Evolutionary conservation across 2,329 filamentous ascomycete species (phyloP).

Genomic region (Fusarium citri): DNA sequence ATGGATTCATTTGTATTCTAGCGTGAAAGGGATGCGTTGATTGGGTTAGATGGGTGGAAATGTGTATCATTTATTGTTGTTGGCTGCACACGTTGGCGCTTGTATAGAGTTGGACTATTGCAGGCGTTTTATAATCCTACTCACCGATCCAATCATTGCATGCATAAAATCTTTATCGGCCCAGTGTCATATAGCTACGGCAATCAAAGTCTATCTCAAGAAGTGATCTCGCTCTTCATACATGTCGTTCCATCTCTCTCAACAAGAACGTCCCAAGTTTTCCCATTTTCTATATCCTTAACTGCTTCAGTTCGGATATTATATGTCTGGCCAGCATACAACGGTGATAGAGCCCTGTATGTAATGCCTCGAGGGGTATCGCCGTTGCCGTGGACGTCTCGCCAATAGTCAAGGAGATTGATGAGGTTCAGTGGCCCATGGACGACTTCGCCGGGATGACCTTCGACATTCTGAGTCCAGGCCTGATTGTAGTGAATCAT

Average conservation of each 20-base stretch:
- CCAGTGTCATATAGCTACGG: not conserved
- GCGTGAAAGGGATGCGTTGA: constrained; percentile 3
- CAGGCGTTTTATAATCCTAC: constrained; percentile 12
- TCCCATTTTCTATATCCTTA: constrained; percentile 49
- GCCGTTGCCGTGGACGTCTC: constrained; percentile 59
- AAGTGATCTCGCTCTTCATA: constrained; percentile 52
- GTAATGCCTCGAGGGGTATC: constrained; percentile 57
- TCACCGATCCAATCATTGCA: not conserved
- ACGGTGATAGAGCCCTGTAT: constrained; percentile 76
- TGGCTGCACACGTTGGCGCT: constrained; percentile 29
- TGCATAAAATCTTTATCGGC: not conserved
- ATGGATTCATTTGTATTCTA: constrained; percentile 31
- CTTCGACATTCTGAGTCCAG: constrained; percentile 74
- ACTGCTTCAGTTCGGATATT: constrained; percentile 66
- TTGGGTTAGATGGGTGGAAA: constrained; percentile 11
- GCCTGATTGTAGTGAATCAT: constrained; percentile 82
- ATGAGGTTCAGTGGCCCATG: constrained; percentile 84
- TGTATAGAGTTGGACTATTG: constrained; percentile 22
- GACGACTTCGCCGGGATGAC: constrained; percentile 77
- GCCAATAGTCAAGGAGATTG: constrained; percentile 75
- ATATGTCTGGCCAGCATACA: constrained; percentile 76
- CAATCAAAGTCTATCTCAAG: not conserved
- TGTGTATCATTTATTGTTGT: not conserved
- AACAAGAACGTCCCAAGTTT: constrained; percentile 60
- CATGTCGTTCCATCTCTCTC: constrained; percentile 54